Conservation (phyloP, 1,284 basidiomycete species). For the Filobasidium uniguttulatum region DNA sequence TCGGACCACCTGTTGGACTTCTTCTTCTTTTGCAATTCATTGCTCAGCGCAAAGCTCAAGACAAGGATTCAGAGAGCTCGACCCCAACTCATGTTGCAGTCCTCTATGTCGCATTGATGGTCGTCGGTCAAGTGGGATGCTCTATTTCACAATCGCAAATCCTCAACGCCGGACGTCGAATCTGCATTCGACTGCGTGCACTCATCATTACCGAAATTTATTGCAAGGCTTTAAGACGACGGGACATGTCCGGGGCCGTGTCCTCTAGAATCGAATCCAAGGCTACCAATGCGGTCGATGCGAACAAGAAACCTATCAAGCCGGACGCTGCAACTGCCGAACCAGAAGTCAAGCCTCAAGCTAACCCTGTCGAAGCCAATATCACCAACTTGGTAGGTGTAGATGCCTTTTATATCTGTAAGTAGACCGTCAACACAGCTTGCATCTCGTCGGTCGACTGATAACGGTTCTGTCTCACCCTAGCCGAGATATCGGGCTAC, state of each 20-base stretch:
- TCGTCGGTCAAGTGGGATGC: conserved; percentile 33
- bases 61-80: conserved; percentile 23
- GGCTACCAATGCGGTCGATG: conserved; percentile 19
- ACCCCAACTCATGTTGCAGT: conserved; percentile 41
- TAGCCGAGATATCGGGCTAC: conserved; percentile 26
- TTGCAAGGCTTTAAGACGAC: conserved; percentile 42
- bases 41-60: conserved; percentile 20
- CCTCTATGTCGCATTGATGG: conserved; percentile 41
- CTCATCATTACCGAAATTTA: conserved; percentile 44
- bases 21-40: conserved; percentile 41
- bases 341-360: conserved; percentile 22
- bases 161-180: conserved; percentile 40
- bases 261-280: conserved; percentile 1
- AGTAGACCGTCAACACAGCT: conserved; percentile 16
- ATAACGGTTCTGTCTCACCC: background rate
- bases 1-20: conserved; percentile 41
- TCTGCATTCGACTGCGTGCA: conserved; percentile 39
- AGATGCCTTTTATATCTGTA: conserved; percentile 40
- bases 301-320: conserved; percentile 10
- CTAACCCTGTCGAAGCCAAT: conserved; percentile 35
- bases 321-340: conserved; percentile 19
- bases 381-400: conserved; percentile 44
- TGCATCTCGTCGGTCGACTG: background rate
- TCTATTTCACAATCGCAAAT: conserved; percentile 10
- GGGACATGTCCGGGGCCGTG: conserved; percentile 36